Evolutionary conservation across 2,329 filamentous ascomycete genomes (phyloP), one percentile per base, ranked within the genome.

Genomic region (Dactylellina cionopaga): DNA sequence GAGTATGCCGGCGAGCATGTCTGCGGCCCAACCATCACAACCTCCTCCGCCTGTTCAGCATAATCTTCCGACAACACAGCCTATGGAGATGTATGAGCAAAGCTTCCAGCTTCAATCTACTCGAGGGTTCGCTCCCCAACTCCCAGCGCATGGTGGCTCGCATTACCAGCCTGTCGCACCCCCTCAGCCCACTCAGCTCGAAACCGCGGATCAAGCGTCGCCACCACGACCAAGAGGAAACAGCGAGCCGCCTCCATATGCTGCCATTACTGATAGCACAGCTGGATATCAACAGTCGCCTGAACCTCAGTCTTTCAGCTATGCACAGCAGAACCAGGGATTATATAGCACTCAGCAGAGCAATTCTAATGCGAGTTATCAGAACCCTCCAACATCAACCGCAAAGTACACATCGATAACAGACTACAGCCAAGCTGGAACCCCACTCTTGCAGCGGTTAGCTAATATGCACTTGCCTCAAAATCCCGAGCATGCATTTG

Each of bases 211-310:
- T 25, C 49, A 58, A 24, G 66, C 47, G 0, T 33, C 44, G 35
- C 46, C 47, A 17, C 31, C 58, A 1, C 47, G 66, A 11, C 37
- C 60, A 19, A 51, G 66, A 27, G 66, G 66, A 15, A 71, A 64
- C 29, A 71, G 66, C 29, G 66, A 71, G 15, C 66, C 66, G 5
- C 66, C 66, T 24, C 66, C 66, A 6, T 71, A 71, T 15, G 65
- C 65, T 22, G 51, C 58, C 25, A 31, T 63, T 56, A 62, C 37
- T 51, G 66, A 64, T 59, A 49, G 33, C 27, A 44, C 43, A 17
- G 24, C 55, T 3, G 27, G 43, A 5, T 44, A 64, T 31, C 41
- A 41, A n/a, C 58, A 71, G 46, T 27, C 22, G 0, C 25, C 43
- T 29, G 58, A 64, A 17, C 41, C 51, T 25, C 65, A 55, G 22